These are phyloP conservation scores for Malassezia sympodialis DNA, from an alignment of 1,284 basidiomycete genomes.

Conservation along the genomic window DNA sequence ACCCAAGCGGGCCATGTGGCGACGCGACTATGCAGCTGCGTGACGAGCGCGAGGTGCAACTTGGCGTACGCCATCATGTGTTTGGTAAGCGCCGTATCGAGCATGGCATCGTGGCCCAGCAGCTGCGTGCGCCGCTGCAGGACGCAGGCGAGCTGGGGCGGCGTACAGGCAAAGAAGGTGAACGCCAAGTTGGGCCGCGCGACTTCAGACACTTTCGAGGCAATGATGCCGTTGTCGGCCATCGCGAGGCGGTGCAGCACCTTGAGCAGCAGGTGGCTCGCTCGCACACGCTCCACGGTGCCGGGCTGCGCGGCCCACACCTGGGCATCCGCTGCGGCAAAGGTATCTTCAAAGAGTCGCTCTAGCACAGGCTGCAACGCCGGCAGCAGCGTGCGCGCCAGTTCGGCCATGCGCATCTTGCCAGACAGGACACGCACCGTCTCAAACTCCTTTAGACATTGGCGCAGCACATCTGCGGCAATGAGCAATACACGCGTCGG, in stretches of 20 bases:
- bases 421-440: slow-evolving; percentile 40
- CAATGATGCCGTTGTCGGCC: slow-evolving; percentile 39
- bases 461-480: slow-evolving; percentile 31
- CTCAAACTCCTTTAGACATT: slow-evolving; percentile 40
- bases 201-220: slow-evolving; percentile 21
- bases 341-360: slow-evolving; percentile 36
- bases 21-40: slow-evolving; percentile 35
- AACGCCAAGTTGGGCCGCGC: slow-evolving; percentile 30
- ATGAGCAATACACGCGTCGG: slow-evolving; percentile 32
- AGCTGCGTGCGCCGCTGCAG: slow-evolving; percentile 19
- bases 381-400: slow-evolving; percentile 36
- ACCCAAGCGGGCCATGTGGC: slow-evolving; percentile 40
- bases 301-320: slow-evolving; percentile 29
- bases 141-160: slow-evolving; percentile 25
- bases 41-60: slow-evolving; percentile 37
- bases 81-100: slow-evolving; percentile 32
- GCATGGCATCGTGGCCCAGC: background rate
- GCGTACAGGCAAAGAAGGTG: slow-evolving; percentile 38
- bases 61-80: slow-evolving; percentile 41
- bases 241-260: slow-evolving; percentile 64
- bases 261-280: slow-evolving; percentile 66
- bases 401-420: slow-evolving; percentile 44
- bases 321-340: slow-evolving; percentile 19
- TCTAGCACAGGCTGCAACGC: slow-evolving; percentile 36
- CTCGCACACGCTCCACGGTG: slow-evolving; percentile 32